A percentile compares a stretch with the other conserved stretches of the same genome.
Conservation (phyloP, 345 rosid species). For the Heritiera littoralis region DNA sequence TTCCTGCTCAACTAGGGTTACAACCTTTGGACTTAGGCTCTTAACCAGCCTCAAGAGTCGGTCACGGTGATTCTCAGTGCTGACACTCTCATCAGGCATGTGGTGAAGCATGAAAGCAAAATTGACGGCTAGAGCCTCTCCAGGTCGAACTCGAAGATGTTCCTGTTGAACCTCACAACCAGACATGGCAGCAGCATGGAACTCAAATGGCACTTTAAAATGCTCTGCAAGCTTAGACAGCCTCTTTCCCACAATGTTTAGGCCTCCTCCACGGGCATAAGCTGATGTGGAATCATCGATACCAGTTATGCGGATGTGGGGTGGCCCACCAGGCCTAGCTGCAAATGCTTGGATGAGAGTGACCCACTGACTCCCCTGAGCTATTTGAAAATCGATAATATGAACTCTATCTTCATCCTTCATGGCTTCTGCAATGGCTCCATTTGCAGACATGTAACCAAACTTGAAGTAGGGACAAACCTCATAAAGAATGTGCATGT, state of each 20-base stretch:
- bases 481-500: constrained; percentile 77
- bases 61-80: constrained; percentile 75
- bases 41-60: constrained; percentile 68
- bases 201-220: constrained; percentile 82
- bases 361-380: constrained; percentile 89
- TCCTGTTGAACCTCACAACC: constrained; percentile 50
- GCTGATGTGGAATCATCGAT: constrained; percentile 75
- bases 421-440: constrained; percentile 96
- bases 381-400: constrained; percentile 87
- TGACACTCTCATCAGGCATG: constrained; percentile 90
- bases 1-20: constrained; percentile 92
- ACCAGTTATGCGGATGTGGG: constrained; percentile 80
- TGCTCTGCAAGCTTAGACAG: constrained; percentile 60
- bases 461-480: constrained; percentile 93
- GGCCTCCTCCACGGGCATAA: constrained; percentile 84
- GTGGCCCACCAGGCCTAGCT: constrained; percentile 88
- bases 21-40: constrained; percentile 75
- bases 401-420: constrained; percentile 79
- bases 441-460: constrained; percentile 95
- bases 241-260: constrained; percentile 61
- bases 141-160: constrained; percentile 49
- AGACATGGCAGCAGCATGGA: constrained; percentile 57
- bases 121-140: constrained; percentile 84
- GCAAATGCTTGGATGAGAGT: constrained; percentile 93
- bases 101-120: constrained; percentile 84